phyloP scores from a whole-genome alignment of 192 early-diverging fungal species.

The Coemansia sp. region DNA sequence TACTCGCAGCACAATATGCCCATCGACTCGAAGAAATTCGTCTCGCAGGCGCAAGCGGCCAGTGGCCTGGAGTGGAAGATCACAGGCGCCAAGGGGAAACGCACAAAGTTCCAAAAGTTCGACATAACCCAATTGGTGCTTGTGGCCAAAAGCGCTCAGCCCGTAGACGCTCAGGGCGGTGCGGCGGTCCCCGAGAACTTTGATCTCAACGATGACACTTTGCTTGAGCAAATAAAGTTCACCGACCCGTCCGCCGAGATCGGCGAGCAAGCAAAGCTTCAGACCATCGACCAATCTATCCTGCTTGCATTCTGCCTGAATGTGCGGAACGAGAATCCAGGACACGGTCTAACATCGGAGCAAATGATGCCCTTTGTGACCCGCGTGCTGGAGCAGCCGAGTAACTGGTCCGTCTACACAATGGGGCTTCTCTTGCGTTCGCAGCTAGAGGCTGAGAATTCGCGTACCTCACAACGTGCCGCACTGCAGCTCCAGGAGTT shows the following conservation, averaged over 20 bases:
- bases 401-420: constrained; percentile 98
- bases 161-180: constrained; percentile 11
- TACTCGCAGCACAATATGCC: constrained; percentile 77
- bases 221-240: constrained; percentile 80
- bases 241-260: constrained; percentile 52
- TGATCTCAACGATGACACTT: constrained; percentile 84
- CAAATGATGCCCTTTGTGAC: constrained; percentile 94
- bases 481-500: constrained; percentile 91
- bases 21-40: constrained; percentile 60
- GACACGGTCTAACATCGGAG: constrained; percentile 89
- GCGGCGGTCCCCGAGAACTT: constrained; percentile 70
- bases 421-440: constrained; percentile 90
- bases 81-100: constrained; percentile 84
- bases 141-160: constrained; percentile 72
- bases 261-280: constrained; percentile 65
- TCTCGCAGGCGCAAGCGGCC: constrained; percentile 72
- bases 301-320: constrained; percentile 88
- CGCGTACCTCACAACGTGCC: constrained; percentile 87
- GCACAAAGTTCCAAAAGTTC: constrained; percentile 90
- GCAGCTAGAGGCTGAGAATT: constrained; percentile 81
- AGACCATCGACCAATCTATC: constrained; percentile 83
- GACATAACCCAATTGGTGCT: constrained; percentile 91
- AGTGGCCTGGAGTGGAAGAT: constrained; percentile 83
- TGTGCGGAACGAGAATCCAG: constrained; percentile 93
- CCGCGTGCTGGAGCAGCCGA: constrained; percentile 86